Evolutionary conservation across 805 yeast genomes (phyloP).

Genomic region (Ogataea haglerorum): DNA sequence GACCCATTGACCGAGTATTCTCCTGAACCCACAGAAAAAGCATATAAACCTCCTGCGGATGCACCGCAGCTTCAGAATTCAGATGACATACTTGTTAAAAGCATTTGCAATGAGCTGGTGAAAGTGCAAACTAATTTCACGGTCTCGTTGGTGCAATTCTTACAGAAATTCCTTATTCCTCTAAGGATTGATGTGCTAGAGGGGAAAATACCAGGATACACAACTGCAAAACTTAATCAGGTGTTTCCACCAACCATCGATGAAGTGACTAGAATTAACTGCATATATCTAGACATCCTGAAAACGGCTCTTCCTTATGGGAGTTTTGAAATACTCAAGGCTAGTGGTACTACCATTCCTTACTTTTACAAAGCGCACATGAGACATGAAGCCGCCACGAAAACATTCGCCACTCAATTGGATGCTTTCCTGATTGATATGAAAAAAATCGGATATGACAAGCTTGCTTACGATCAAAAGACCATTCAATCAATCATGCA

Average conservation of each 20-base stretch:
- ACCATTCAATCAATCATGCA: constrained; percentile 59
- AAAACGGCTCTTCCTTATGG: constrained; percentile 67
- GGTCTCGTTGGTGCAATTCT: constrained; percentile 62
- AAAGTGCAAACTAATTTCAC: constrained; percentile 74
- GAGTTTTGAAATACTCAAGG: constrained; percentile 70
- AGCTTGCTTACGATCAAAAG: constrained; percentile 41
- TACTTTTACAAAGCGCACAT: constrained; percentile 90
- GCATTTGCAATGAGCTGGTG: constrained; percentile 64
- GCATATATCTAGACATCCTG: constrained; percentile 75
- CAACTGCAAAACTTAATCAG: constrained; percentile 65
- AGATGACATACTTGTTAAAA: constrained; percentile 37
- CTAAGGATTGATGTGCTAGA: constrained; percentile 66
- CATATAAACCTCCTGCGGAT: constrained; percentile 58
- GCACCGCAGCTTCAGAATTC: constrained; percentile 19
- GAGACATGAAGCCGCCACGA: constrained; percentile 91
- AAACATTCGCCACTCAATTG: constrained; percentile 50
- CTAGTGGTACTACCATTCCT: constrained; percentile 79
- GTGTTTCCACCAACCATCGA: constrained; percentile 94
- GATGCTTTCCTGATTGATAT: constrained; percentile 40
- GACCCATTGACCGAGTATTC: constrained; percentile 89
- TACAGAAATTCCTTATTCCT: constrained; percentile 78
- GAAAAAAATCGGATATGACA: constrained; percentile 26
- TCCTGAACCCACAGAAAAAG: constrained; percentile 77
- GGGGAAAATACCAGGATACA: constrained; percentile 47
- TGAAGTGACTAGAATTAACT: constrained; percentile 86